phyloP scores from a whole-genome alignment of 192 early-diverging fungal species.

The Backusella parvicylindrica region DNA sequence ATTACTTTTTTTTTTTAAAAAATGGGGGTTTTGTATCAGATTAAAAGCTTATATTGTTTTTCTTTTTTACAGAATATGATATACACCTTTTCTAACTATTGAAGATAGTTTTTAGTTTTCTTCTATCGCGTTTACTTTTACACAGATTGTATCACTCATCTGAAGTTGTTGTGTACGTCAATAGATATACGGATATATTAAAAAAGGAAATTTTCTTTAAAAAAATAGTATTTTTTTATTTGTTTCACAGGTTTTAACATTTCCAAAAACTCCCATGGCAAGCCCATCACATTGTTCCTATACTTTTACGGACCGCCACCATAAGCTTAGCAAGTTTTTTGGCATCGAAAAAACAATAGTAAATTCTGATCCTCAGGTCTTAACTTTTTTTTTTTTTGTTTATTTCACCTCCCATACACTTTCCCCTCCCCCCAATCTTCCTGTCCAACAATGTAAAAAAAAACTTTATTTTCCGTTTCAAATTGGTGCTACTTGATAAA shows the following conservation, averaged over 20 bases:
- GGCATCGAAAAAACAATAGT: not conserved
- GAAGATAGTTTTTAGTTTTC: not conserved
- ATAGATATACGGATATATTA: not conserved
- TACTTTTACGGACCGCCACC: conserved; percentile 1
- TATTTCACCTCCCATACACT: too few relatives aligned
- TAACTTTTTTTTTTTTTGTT: not conserved
- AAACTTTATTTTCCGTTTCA: not conserved
- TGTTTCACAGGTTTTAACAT: not conserved
- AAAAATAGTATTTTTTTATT: not conserved
- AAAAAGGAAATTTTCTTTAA: not conserved
- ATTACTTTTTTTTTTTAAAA: not conserved
- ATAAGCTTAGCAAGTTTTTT: not conserved
- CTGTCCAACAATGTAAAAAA: not conserved
- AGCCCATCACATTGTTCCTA: not conserved
- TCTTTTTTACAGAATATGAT: not conserved
- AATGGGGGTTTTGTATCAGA: not conserved
- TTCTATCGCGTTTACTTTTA: not conserved
- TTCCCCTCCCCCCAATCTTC: not conserved
- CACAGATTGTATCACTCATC: not conserved
- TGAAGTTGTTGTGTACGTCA: not conserved
- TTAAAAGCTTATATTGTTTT: not conserved
- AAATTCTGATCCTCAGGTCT: not conserved
- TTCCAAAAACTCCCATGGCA: conserved; percentile 4
- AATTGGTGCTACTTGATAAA: not conserved
- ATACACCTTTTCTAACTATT: not conserved